phyloP scores from a whole-genome alignment of 2,329 filamentous ascomycete species.

The Tolypocladium endophyticum region DNA sequence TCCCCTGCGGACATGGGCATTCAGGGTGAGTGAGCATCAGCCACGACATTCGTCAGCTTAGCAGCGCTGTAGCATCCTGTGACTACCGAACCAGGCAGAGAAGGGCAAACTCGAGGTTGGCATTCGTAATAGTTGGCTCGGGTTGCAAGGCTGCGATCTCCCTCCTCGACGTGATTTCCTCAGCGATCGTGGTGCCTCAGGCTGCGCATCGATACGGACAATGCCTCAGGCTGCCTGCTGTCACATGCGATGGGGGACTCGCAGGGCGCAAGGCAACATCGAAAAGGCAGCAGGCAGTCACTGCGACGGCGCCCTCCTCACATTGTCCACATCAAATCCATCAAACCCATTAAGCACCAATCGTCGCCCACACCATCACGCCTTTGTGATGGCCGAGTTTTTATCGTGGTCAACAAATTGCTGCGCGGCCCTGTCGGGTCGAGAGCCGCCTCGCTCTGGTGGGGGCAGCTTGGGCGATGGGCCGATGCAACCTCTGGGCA shows the following conservation, averaged over 20 bases:
- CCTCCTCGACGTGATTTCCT: background rate
- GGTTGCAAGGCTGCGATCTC: background rate
- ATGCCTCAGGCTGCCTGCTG: background rate
- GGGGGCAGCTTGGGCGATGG: background rate
- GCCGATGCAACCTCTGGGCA: background rate
- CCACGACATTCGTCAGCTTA: background rate
- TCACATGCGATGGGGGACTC: background rate
- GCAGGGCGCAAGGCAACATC: background rate
- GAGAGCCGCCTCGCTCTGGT: background rate
- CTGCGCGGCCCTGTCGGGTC: background rate
- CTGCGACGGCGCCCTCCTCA: background rate
- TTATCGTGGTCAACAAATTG: background rate
- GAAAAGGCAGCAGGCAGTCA: background rate
- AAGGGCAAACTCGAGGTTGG: background rate
- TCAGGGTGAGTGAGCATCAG: background rate
- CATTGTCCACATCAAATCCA: background rate
- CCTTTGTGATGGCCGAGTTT: background rate
- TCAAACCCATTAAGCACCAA: background rate
- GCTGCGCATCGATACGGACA: background rate
- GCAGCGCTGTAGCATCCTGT: background rate
- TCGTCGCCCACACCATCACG: background rate
- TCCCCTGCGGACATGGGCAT: background rate
- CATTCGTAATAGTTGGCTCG: background rate
- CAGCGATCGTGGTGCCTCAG: background rate
- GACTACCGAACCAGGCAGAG: background rate